These are phyloP conservation scores for Corinectria fuckeliana DNA, from an alignment of 2,329 filamentous ascomycete genomes.

Conservation along the genomic window DNA sequence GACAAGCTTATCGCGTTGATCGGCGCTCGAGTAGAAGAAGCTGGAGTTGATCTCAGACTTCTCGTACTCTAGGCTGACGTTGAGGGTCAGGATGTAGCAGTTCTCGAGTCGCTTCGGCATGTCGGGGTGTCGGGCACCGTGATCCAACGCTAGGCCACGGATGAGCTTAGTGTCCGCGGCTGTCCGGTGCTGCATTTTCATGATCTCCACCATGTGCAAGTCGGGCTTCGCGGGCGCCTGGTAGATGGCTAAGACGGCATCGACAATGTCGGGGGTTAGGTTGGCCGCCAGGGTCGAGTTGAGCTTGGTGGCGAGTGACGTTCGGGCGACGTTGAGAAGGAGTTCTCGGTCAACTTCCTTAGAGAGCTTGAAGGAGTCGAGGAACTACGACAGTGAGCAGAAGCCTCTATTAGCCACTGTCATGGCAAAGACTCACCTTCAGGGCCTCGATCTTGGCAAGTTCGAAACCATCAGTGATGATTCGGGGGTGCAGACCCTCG, in stretches of 20 bases:
- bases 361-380: constrained; percentile 90
- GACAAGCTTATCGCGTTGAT: constrained; percentile 96
- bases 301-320: constrained; percentile 93
- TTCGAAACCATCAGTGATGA: constrained; percentile 97
- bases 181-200: constrained; percentile 99
- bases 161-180: constrained; percentile 97
- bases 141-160: constrained; percentile 88
- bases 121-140: constrained; percentile 94
- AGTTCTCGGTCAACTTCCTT: constrained; percentile 92
- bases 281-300: constrained; percentile 87
- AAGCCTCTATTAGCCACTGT: neutral
- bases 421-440: constrained; percentile 63
- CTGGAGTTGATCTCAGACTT: constrained; percentile 99
- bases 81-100: constrained; percentile 91
- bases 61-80: constrained; percentile 97
- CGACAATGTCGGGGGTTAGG: constrained; percentile 93
- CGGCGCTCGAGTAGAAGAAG: constrained; percentile 97
- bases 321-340: constrained; percentile 89
- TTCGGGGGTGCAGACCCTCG: constrained; percentile 94
- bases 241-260: constrained; percentile 95
- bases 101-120: constrained; percentile 98
- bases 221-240: constrained; percentile 89
- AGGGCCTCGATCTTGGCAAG: constrained; percentile 92
- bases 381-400: constrained; percentile 65
- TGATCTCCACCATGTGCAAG: constrained; percentile 99